Evolutionary conservation across 805 yeast genomes (phyloP).

Genomic region (Candida ortonii): DNA sequence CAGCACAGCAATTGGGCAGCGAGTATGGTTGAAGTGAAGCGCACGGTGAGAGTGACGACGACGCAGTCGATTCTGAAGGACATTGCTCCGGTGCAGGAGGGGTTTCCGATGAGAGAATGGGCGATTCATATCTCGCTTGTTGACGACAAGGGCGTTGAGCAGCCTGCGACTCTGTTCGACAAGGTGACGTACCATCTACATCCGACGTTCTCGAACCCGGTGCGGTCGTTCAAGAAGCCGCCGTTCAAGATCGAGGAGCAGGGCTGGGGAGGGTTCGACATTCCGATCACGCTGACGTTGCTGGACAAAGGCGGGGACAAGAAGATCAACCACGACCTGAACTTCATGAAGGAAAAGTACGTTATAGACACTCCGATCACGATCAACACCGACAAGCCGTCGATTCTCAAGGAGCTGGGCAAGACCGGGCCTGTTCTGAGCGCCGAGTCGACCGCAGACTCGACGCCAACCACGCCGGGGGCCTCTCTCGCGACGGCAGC

Average conservation of each 20-base stretch:
- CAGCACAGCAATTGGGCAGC: neutral
- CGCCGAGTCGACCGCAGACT: slow-evolving; percentile 8
- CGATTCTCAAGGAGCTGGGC: slow-evolving; percentile 64
- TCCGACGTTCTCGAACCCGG: slow-evolving; percentile 92
- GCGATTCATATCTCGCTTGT: slow-evolving; percentile 70
- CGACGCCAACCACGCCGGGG: slow-evolving; percentile 31
- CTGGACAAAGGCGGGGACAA: slow-evolving; percentile 88
- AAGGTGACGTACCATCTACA: slow-evolving; percentile 91
- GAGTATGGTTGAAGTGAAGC: slow-evolving; percentile 54
- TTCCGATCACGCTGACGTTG: slow-evolving; percentile 72
- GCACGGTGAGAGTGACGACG: slow-evolving; percentile 86
- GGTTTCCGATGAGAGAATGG: slow-evolving; percentile 95
- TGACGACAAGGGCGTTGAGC: slow-evolving; percentile 75
- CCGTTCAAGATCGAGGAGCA: slow-evolving; percentile 88
- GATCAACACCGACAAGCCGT: slow-evolving; percentile 74
- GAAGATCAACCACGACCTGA: slow-evolving; percentile 83
- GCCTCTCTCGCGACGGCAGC: slow-evolving; percentile 22
- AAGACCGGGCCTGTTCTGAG: slow-evolving; percentile 81
- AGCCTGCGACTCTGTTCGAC: slow-evolving; percentile 86
- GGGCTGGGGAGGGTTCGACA: slow-evolving; percentile 98
- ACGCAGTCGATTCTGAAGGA: slow-evolving; percentile 79
- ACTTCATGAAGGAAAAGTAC: slow-evolving; percentile 75
- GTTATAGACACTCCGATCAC: slow-evolving; percentile 72
- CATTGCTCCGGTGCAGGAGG: slow-evolving; percentile 80
- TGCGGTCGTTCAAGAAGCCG: slow-evolving; percentile 70